Base-by-base conservation (phyloP, 768 basidiomycete species). In the Sarcodon aspratus region DNA sequence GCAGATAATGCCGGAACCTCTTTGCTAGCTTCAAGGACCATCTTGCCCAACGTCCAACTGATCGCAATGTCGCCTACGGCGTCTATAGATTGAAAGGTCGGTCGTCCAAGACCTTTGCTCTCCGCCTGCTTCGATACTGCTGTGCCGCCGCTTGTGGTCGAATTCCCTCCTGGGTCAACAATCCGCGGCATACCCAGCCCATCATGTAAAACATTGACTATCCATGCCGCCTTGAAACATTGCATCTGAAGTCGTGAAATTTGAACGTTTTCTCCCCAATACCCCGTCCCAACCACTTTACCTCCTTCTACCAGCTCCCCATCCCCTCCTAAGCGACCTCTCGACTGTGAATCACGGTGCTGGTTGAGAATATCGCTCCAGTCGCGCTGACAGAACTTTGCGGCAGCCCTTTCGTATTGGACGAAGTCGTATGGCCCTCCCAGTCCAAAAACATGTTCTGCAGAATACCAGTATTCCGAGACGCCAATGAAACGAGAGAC, bases 221-320 rank as follows among this genome's bases (percentile, higher is more conserved):
- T 77, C 96, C 96, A 99, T 2, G 96, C 94, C 1, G 95, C 92
- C 65, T 99, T 99, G 81, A 99, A 99, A 63, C 96, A 99, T 62
- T 98, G 96, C 87, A 95, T 88, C 67, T 95, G 80, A 51, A 99
- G 67, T 43, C 95, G 78, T 18, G 87, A 77, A 34, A 88, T 65
- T 61, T 94, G 94, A 50, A 95, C 82, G 48, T 78, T 68, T 36
- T 79, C 70, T 18, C 76, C 77, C 87, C 85, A 89, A 54, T 74
- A 72, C 0, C 80, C 82, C 3, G 75, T 72, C 27, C 72, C 73
- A n/a, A 85, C 73, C 10, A 85, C 63, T 51, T 77, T 62, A 15
- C 82, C 84, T 48, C 72, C 66, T 59, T 76, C 59, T 51, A 75
- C 68, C 10, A 85, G 74, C 61, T 86, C 78, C 10, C 80, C 82